Evolutionary conservation across 495 filamentous ascomycete genomes (phyloP).

Genomic region (Neurospora intermedia): DNA sequence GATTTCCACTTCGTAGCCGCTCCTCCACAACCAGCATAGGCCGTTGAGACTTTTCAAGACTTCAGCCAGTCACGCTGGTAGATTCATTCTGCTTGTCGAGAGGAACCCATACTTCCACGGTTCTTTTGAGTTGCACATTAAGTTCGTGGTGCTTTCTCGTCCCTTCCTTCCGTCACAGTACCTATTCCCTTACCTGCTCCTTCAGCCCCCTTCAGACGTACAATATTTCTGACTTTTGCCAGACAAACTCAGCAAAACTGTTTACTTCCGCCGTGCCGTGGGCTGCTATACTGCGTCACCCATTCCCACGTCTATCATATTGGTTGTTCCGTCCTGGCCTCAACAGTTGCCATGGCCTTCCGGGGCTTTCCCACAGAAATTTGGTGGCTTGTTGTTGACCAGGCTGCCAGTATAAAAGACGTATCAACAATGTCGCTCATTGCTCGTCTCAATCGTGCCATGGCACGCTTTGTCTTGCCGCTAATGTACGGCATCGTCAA

Average conservation of each 20-base stretch:
- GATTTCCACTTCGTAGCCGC: neutral
- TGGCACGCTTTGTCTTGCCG: slow-evolving; percentile 47
- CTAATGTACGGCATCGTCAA: slow-evolving; percentile 43
- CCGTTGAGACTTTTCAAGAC: neutral
- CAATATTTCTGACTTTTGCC: neutral
- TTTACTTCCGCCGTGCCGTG: neutral
- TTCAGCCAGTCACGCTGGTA: neutral
- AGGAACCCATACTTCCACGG: neutral
- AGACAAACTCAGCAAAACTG: neutral
- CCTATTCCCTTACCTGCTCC: neutral
- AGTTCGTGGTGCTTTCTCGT: neutral
- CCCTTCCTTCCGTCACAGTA: neutral
- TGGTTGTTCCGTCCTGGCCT: neutral
- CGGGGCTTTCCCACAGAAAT: slow-evolving; percentile 45
- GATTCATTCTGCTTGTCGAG: neutral
- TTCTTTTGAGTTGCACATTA: neutral
- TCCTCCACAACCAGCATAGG: neutral
- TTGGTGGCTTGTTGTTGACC: slow-evolving; percentile 46
- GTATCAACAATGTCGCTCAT: slow-evolving; percentile 49
- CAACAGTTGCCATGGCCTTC: neutral
- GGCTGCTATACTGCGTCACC: neutral
- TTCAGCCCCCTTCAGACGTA: neutral
- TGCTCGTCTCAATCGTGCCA: slow-evolving; percentile 35
- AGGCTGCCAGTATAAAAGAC: slow-evolving; percentile 40
- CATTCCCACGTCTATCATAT: neutral